These are phyloP conservation scores for Eremomyces bilateralis DNA, from an alignment of 495 filamentous ascomycete species.

Conservation along the genomic window DNA sequence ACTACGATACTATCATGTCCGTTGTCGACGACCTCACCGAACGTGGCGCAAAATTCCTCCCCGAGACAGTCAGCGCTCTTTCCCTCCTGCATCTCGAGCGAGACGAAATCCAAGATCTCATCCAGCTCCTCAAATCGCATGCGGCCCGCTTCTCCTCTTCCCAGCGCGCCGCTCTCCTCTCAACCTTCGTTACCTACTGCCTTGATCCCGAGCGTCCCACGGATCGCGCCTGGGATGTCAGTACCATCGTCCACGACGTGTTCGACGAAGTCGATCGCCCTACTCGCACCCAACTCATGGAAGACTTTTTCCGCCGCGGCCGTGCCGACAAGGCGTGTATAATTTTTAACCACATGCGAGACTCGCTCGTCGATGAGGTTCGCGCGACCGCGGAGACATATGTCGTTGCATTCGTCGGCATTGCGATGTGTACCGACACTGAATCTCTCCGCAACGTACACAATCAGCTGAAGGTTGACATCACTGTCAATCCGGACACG, in stretches of 20 bases:
- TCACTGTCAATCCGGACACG: conserved; percentile 54
- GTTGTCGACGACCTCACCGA: conserved; percentile 56
- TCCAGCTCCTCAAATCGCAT: conserved; percentile 53
- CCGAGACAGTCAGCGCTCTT: conserved; percentile 50
- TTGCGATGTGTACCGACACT: conserved; percentile 32
- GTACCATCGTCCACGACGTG: conserved; percentile 48
- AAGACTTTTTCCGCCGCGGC: conserved; percentile 58
- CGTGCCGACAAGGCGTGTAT: conserved; percentile 67
- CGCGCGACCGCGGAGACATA: conserved; percentile 68
- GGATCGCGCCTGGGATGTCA: conserved; percentile 55
- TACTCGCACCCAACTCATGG: conserved; percentile 53
- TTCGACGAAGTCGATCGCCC: conserved; percentile 50
- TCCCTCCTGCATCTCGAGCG: conserved; percentile 46
- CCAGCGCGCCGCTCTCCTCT: conserved; percentile 40
- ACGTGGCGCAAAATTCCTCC: conserved; percentile 41
- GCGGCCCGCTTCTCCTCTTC: conserved; percentile 36
- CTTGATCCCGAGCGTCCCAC: conserved; percentile 36
- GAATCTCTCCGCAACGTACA: conserved; percentile 52
- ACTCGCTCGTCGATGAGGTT: conserved; percentile 29
- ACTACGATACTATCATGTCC: conserved; percentile 45
- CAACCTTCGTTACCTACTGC: conserved; percentile 41
- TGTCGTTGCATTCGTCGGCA: conserved; percentile 59
- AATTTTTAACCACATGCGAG: conserved; percentile 78
- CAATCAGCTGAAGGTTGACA: conserved; percentile 84
- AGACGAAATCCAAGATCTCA: conserved; percentile 50